Evolutionary conservation across 2,329 filamentous ascomycete species (phyloP).

Genomic region (Nemania abortiva): DNA sequence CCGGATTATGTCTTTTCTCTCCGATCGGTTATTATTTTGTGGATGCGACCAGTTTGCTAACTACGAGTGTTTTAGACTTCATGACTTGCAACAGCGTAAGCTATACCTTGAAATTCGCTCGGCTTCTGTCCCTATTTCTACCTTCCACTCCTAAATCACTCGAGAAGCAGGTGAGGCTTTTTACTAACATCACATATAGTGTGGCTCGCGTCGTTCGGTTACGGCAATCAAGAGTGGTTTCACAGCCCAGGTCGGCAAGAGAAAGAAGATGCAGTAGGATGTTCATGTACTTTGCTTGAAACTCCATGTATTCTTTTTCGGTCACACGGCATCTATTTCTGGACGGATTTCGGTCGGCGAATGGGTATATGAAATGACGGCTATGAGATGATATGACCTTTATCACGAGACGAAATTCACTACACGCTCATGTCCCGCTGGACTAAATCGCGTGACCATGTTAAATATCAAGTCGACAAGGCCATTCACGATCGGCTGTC

Average conservation of each 20-base stretch:
- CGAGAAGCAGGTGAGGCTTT: not conserved
- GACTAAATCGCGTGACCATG: not conserved
- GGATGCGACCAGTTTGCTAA: slow-evolving; percentile 16
- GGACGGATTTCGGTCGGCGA: slow-evolving; percentile 27
- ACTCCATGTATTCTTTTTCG: slow-evolving; percentile 20
- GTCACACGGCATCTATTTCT: slow-evolving; percentile 31
- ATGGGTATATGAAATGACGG: slow-evolving; percentile 29
- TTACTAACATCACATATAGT: slow-evolving; percentile 51
- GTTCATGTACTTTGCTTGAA: slow-evolving; percentile 9
- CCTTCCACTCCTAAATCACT: not conserved
- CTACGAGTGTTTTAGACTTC: slow-evolving; percentile 69
- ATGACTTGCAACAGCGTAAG: slow-evolving; percentile 86
- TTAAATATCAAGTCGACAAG: not conserved
- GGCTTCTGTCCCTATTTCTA: not conserved
- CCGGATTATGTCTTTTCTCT: not conserved
- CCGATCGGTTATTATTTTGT: no score
- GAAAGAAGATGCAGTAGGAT: slow-evolving; percentile 82
- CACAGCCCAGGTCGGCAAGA: slow-evolving; percentile 98
- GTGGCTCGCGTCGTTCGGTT: slow-evolving; percentile 85
- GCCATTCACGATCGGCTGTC: not conserved
- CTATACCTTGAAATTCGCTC: not conserved
- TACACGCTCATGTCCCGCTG: not conserved
- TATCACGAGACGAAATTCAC: slow-evolving; percentile 12
- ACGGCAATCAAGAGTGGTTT: slow-evolving; percentile 99
- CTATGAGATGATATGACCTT: slow-evolving; percentile 30